Conservation (phyloP, 768 basidiomycete species). For the Psilocybe azurescens region DNA sequence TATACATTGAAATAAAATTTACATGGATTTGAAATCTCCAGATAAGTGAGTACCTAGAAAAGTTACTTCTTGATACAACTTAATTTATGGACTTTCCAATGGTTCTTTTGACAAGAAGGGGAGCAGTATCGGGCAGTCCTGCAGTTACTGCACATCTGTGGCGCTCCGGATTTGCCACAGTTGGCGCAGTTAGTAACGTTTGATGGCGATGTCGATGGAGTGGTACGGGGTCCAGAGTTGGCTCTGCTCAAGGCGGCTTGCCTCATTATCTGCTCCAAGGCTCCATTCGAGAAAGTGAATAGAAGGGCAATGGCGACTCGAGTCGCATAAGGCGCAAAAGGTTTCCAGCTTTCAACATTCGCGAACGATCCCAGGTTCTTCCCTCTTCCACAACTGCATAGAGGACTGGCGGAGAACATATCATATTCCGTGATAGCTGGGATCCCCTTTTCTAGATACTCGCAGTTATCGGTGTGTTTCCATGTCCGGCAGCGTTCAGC, state of each 20-base stretch:
- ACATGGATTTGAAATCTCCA: too few species aligned
- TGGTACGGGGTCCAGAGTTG: neutral
- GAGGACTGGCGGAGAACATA: conserved; percentile 38
- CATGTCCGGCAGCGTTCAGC: conserved; percentile 61
- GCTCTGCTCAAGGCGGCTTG: neutral
- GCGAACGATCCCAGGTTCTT: conserved; percentile 47
- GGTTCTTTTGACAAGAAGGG: conserved; percentile 45
- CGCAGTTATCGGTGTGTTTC: conserved; percentile 51
- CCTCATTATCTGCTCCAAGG: neutral
- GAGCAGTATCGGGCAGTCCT: conserved; percentile 48
- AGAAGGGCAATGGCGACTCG: conserved; percentile 58
- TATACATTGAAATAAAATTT: too few species aligned
- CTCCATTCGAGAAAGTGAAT: conserved; percentile 45
- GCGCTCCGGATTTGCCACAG: conserved; percentile 27
- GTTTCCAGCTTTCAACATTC: conserved; percentile 37
- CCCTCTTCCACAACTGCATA: conserved; percentile 61
- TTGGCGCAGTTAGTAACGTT: conserved; percentile 26
- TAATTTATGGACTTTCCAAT: conserved; percentile 52
- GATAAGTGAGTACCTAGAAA: too few species aligned
- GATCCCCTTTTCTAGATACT: conserved; percentile 43
- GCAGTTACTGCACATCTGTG: conserved; percentile 40
- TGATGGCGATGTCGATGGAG: neutral
- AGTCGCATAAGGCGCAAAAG: conserved; percentile 48
- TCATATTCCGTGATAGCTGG: conserved; percentile 40
- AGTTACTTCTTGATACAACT: neutral